Percentiles rank a stretch among this genome's conserved stretches.
phyloP scores from a whole-genome alignment of 2,329 filamentous ascomycete species.

The Aureobasidium sp. region DNA sequence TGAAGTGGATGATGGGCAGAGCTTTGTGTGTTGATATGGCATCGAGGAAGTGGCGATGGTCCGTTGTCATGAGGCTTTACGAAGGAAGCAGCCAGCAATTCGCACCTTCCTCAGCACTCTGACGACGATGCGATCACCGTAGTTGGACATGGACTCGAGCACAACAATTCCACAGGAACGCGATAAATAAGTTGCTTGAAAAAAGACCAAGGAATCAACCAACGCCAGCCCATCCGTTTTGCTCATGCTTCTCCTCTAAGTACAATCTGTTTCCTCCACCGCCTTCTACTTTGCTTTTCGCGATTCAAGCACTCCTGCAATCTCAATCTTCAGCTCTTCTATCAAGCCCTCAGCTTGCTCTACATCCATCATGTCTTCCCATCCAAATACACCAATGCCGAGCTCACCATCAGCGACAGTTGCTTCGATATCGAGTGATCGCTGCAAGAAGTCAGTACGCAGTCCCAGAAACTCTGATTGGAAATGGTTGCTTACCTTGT shows the following conservation, averaged over 20 bases:
- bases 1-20: background rate
- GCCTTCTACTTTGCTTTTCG: background rate
- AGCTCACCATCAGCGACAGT: slow-evolving; percentile 41
- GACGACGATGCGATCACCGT: background rate
- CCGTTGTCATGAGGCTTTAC: background rate
- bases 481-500: slow-evolving; percentile 30
- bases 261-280: background rate
- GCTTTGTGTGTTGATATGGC: background rate
- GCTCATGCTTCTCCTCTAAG: background rate
- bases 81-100: background rate
- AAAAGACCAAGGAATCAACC: background rate
- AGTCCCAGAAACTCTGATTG: background rate
- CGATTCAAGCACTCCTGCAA: slow-evolving; percentile 14
- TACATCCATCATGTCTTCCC: slow-evolving; percentile 35
- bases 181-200: background rate
- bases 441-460: slow-evolving; percentile 29
- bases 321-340: slow-evolving; percentile 13
- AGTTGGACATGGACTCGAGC: fast-evolving
- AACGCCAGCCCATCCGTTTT: background rate
- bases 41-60: background rate
- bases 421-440: slow-evolving; percentile 49
- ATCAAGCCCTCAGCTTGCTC: slow-evolving; percentile 28
- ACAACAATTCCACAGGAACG: background rate
- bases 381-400: slow-evolving; percentile 47
- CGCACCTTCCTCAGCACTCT: background rate